Evolutionary conservation across 1,139 yeast species (phyloP), one percentile per base, ranked within the genome.

Genomic region (Yamadazyma songkhlaensis): DNA sequence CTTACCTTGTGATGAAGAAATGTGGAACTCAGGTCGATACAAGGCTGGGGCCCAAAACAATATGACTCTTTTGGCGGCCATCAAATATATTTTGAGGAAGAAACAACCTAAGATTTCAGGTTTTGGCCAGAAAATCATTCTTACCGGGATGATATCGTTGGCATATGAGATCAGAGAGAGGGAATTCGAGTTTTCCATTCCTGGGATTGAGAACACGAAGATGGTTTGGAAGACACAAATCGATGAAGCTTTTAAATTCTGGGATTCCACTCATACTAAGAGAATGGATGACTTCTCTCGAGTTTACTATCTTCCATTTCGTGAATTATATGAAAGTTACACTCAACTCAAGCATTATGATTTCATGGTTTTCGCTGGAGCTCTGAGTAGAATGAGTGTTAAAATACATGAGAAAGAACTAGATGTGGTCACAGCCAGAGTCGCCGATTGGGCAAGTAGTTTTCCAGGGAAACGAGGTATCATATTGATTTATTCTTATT

Each of bases 1-100:
- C 1, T 38, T 87, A 53, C 96, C 96, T 0, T 87, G 95, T 53
- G 81, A 83, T 40, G 95, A 87, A 51, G 77, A 72, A 17, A 84
- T 36, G 85, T 96, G 96, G 90, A 84, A 55, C 25, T 42, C 49
- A 12, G 57, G 52, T 11, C 36, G 17, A 13, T 44, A 41, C 23
- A 25, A 41, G 0, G 34, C 37, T 5, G 10, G 37, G 1, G 11
- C 32, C n/a, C 26, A 26, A 9, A 28, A 17, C 12, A 14, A 27
- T 11, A 11, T 38, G 25, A 50, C 53, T 14, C 80, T 83, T 50
- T 52, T 81, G 35, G 66, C 67, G 2, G 82, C 81, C 6, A 37
- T 69, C 58, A 17, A 49, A 44, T 14, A 68, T 45, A 54, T 34
- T 47, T 46, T 32, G 31, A 47, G 31, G 36, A 41, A 33, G 44